Conservation (phyloP, 2,329 filamentous ascomycete species). For the Ceratocystis albifundus region DNA sequence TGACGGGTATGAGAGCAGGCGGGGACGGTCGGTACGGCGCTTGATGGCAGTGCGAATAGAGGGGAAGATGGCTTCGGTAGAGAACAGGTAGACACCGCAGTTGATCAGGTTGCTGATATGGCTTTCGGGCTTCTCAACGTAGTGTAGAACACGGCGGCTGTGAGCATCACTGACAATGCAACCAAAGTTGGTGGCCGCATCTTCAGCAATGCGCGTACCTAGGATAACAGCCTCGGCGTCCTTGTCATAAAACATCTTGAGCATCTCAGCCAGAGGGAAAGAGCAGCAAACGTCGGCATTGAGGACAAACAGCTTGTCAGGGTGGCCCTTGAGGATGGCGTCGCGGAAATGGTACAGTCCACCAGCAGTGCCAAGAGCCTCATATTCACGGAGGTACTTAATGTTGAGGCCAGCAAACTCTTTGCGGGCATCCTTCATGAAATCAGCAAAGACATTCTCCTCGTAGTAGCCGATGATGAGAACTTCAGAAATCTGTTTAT, state of each 20-base stretch:
- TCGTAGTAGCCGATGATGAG: slow-evolving; percentile 99
- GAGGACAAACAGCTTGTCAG: slow-evolving; percentile 90
- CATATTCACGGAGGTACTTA: slow-evolving; percentile 95
- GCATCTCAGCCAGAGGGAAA: slow-evolving; percentile 92
- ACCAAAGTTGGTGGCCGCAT: slow-evolving; percentile 89
- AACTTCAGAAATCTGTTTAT: slow-evolving; percentile 73
- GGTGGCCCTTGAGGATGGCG: slow-evolving; percentile 89
- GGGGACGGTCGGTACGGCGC: slow-evolving; percentile 80
- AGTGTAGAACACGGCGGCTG: slow-evolving; percentile 91
- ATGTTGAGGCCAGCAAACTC: slow-evolving; percentile 82
- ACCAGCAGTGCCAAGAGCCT: slow-evolving; percentile 87
- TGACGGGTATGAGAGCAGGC: slow-evolving; percentile 87
- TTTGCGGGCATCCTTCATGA: slow-evolving; percentile 80
- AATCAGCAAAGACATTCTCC: slow-evolving; percentile 90
- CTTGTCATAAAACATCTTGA: slow-evolving; percentile 84
- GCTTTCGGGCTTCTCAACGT: slow-evolving; percentile 97
- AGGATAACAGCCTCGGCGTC: slow-evolving; percentile 94
- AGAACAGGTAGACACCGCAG: slow-evolving; percentile 96
- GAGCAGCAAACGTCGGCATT: slow-evolving; percentile 99
- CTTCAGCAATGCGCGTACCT: slow-evolving; percentile 80
- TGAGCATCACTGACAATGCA: slow-evolving; percentile 94
- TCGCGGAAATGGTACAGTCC: slow-evolving; percentile 99
- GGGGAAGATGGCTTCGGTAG: slow-evolving; percentile 91
- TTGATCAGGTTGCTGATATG: slow-evolving; percentile 98
- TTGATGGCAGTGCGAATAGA: slow-evolving; percentile 91